Evolutionary conservation across 2,329 filamentous ascomycete species (phyloP).

Genomic region (Simplicillium aogashimaense): DNA sequence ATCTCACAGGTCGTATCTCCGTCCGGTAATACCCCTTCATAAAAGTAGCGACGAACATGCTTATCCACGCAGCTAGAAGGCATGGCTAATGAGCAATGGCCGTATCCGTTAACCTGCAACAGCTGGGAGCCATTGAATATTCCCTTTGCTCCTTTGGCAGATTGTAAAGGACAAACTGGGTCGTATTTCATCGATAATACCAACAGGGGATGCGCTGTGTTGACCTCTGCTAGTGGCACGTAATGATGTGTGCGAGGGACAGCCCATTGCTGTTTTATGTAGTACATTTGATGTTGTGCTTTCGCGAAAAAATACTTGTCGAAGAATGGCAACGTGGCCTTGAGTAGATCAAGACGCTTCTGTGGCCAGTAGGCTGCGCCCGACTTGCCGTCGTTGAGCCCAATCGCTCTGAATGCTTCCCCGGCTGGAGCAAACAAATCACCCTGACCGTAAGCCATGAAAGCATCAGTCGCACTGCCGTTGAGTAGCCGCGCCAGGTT

Average conservation of each 20-base stretch:
- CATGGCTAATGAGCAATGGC: constrained; percentile 28
- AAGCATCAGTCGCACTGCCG: constrained; percentile 29
- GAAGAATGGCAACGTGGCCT: constrained; percentile 21
- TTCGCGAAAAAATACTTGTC: constrained; percentile 20
- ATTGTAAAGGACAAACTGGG: constrained; percentile 40
- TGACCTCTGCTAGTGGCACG: constrained; percentile 18
- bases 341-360: constrained; percentile 19
- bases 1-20: constrained; percentile 24
- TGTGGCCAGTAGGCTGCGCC: constrained; percentile 19
- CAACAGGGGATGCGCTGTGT: constrained; percentile 19
- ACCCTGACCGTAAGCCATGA: constrained; percentile 20
- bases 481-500: constrained; percentile 22
- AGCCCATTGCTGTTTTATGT: constrained; percentile 18
- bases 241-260: constrained; percentile 19
- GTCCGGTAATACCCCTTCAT: constrained; percentile 25
- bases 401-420: constrained; percentile 16
- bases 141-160: constrained; percentile 22
- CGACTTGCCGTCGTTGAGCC: constrained; percentile 16
- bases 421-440: constrained; percentile 8
- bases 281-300: constrained; percentile 18
- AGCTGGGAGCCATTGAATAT: constrained; percentile 26
- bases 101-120: constrained; percentile 30
- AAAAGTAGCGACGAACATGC: constrained; percentile 24
- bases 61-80: constrained; percentile 24
- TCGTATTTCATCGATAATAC: constrained; percentile 21